Evolutionary conservation across 2,329 filamentous ascomycete genomes (phyloP).

Genomic region (Arthrobotrys entomopaga): DNA sequence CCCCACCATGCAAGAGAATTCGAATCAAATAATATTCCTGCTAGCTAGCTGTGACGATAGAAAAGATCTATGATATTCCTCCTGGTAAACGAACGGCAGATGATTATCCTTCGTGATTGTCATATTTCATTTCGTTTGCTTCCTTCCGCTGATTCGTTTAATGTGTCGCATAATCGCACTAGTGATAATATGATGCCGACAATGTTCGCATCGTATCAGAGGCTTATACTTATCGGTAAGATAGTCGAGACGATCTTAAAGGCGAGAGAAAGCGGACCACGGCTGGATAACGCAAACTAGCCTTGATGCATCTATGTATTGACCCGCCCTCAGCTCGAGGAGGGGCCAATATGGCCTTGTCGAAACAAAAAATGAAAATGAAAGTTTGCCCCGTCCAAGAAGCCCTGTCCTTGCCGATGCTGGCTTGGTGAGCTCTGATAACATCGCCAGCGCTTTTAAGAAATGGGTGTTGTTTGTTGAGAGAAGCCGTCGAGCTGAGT

Average conservation of each 20-base stretch:
- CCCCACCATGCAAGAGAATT: neutral
- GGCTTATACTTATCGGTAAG: neutral
- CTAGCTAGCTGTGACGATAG: neutral
- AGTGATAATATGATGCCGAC: conserved; percentile 11
- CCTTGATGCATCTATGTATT: conserved; percentile 12
- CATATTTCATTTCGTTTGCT: conserved; percentile 53
- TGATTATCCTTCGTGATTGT: conserved; percentile 39
- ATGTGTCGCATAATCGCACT: conserved; percentile 17
- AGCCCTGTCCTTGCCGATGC: neutral
- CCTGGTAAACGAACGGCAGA: conserved; percentile 1
- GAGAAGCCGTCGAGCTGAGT: neutral
- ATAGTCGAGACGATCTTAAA: conserved; percentile 27
- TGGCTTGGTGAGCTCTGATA: too few relatives aligned
- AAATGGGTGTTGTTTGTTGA: neutral
- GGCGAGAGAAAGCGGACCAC: conserved; percentile 7
- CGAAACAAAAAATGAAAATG: neutral
- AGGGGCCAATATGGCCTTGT: conserved; percentile 10
- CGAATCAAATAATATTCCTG: conserved; percentile 5
- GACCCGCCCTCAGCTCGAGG: conserved; percentile 20
- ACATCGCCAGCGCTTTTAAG: too few relatives aligned
- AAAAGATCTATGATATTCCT: neutral
- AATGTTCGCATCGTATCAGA: conserved; percentile 1
- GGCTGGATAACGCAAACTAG: conserved; percentile 8
- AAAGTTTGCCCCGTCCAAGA: conserved; percentile 17
- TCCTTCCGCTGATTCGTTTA: conserved; percentile 33